Base-by-base conservation (phyloP, 441 rosid species). In the Pelargonium citronellum region DNA sequence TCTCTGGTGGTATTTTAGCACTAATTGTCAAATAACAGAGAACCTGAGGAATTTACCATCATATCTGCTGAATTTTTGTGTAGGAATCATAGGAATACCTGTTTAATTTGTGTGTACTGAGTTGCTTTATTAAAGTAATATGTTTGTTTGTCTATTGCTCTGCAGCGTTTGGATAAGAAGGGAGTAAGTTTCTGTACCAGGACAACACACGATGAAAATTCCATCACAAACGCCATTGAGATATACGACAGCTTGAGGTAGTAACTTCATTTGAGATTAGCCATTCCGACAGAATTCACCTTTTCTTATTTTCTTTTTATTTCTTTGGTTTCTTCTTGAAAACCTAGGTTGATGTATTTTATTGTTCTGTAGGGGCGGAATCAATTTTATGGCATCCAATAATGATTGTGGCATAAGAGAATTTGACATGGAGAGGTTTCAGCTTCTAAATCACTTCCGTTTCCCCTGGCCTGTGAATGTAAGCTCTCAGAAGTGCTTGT, bases 391-490 rank as follows among this genome's bases (percentile, higher is more conserved):
- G 83, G 78, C 73, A 41, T 66, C 83, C 41, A 79, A 74, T 63
- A 79, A 76, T 24, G 83, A 79, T 74, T 74, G 66, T 53, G 73
- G 80, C 12, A 24, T 77, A 43, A 69, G 78, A 61, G 80, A 74
- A 49, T 80, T 68, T 67, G 80, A 80, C 41, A 19, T 71, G 70
- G 83, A 77, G 63, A 74, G 71, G 69, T 80, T 73, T 72, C 76
- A 73, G 71, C 75, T 74, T 1, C 15, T 77, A 53, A 76, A 73
- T 62, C 78, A 71, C 69, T 58, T 64, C 60, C 69, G 44, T 11
- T 71, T 76, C 69, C 83, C 76, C 12, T 79, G 83, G 83, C 80
- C 83, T 11, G 83, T 80, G 22, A 80, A 80, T 71, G 83, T 80
- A 68, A 68, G 80, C 37, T 34, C 46, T 66, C 22, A 13, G 16